These are phyloP conservation scores for Botrytis porri DNA, from an alignment of 2,329 filamentous ascomycete species.

Conservation along the genomic window DNA sequence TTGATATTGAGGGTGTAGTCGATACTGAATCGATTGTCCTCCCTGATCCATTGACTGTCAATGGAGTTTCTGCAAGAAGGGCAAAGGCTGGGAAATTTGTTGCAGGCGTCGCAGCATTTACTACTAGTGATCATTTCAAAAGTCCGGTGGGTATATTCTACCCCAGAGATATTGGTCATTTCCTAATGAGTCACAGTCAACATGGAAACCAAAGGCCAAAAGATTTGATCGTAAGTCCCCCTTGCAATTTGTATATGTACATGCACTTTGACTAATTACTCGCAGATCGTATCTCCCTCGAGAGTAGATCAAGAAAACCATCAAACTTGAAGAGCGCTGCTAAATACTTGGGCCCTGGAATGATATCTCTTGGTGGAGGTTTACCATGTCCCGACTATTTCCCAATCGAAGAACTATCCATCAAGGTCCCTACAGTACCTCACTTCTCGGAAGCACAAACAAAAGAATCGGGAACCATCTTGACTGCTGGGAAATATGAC, in stretches of 20 bases:
- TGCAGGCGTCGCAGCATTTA: constrained; percentile 72
- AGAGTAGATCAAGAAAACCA: constrained; percentile 58
- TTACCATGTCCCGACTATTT: constrained; percentile 88
- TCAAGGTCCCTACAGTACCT: constrained; percentile 69
- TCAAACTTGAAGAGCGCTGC: constrained; percentile 54
- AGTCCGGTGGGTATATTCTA: constrained; percentile 52
- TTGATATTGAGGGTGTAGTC: constrained; percentile 40
- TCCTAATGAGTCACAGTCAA: constrained; percentile 40
- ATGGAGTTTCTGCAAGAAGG: constrained; percentile 65
- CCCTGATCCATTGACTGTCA: constrained; percentile 53
- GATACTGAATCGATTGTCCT: constrained; percentile 42
- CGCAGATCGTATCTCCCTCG: constrained; percentile 54
- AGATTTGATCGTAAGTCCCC: constrained; percentile 74
- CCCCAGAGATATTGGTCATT: not conserved
- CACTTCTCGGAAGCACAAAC: constrained; percentile 70
- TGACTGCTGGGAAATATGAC: constrained; percentile 82
- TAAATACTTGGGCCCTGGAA: constrained; percentile 52
- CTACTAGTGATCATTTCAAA: constrained; percentile 82
- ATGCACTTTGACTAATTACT: constrained; percentile 17
- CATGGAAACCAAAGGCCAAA: constrained; percentile 71
- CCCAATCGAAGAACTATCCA: constrained; percentile 74
- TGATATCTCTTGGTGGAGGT: constrained; percentile 91
- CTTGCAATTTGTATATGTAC: constrained; percentile 22
- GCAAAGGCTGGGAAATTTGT: constrained; percentile 69
- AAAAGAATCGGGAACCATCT: constrained; percentile 53